These are phyloP conservation scores for Taphrina confusa DNA, from an alignment of 1,139 yeast genomes.

Conservation along the genomic window DNA sequence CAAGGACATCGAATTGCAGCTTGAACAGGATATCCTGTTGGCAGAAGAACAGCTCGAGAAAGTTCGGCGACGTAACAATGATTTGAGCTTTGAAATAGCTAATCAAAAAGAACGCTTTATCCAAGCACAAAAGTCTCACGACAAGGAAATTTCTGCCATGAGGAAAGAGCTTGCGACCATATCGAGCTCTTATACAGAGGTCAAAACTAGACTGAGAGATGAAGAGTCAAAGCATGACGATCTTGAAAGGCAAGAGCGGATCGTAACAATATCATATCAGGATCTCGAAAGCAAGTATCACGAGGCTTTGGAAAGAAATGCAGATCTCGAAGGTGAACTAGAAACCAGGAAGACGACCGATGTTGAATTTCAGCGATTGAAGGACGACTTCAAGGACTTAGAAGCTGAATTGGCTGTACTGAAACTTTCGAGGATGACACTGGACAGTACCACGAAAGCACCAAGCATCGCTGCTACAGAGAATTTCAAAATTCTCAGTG, in stretches of 20 bases:
- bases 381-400: slow-evolving; percentile 47
- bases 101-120: slow-evolving; percentile 43
- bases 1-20: slow-evolving; percentile 46
- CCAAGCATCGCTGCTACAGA: background rate
- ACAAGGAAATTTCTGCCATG: slow-evolving; percentile 43
- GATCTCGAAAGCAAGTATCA: slow-evolving; percentile 46
- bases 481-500: background rate
- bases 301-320: slow-evolving; percentile 45
- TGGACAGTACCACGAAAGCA: background rate
- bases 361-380: slow-evolving; percentile 46
- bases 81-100: slow-evolving; percentile 42
- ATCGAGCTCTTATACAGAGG: slow-evolving; percentile 42
- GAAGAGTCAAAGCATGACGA: slow-evolving; percentile 49
- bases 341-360: slow-evolving; percentile 43
- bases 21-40: slow-evolving; percentile 45
- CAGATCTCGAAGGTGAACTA: slow-evolving; percentile 47
- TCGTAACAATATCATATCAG: slow-evolving; percentile 42
- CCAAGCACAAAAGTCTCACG: slow-evolving; percentile 43
- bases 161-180: slow-evolving; percentile 44
- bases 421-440: background rate
- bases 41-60: slow-evolving; percentile 44
- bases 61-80: slow-evolving; percentile 42
- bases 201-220: slow-evolving; percentile 45
- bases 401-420: slow-evolving; percentile 44
- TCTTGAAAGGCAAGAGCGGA: slow-evolving; percentile 47